Percentiles rank a stretch among this genome's conserved stretches.
Evolutionary conservation across 805 yeast genomes (phyloP).

Genomic region (Komagataella populi): DNA sequence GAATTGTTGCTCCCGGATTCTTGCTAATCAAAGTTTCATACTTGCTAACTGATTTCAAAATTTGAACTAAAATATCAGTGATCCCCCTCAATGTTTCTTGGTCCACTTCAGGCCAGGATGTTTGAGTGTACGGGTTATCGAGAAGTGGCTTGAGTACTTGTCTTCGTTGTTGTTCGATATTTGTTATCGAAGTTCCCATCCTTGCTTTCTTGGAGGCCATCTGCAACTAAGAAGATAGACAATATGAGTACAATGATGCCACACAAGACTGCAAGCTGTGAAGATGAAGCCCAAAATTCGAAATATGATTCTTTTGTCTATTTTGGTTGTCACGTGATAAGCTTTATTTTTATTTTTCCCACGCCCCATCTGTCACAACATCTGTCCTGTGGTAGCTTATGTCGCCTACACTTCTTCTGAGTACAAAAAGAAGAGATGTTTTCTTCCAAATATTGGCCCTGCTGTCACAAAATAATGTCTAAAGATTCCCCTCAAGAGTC

Average conservation of each 20-base stretch:
- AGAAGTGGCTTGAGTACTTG: conserved; percentile 53
- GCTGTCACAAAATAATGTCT: not conserved
- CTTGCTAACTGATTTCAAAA: conserved; percentile 14
- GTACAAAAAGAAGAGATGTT: not conserved
- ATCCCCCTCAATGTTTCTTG: conserved; percentile 17
- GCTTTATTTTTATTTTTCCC: not conserved
- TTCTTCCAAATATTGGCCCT: not conserved
- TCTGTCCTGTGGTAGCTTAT: not conserved
- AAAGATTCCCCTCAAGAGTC: not conserved
- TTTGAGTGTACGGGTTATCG: conserved; percentile 47
- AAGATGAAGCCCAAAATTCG: not conserved
- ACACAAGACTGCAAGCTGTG: not conserved
- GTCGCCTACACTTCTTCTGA: not conserved
- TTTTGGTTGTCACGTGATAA: not conserved
- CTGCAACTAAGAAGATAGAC: not conserved
- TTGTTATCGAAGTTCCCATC: conserved; percentile 24
- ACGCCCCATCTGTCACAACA: not conserved
- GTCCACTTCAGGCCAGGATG: conserved; percentile 25
- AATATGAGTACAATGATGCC: not conserved
- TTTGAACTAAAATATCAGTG: conserved; percentile 13
- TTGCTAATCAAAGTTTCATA: conserved; percentile 9
- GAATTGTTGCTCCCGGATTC: conserved; percentile 5
- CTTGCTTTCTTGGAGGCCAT: not conserved
- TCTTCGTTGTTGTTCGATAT: conserved; percentile 32
- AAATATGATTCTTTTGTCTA: too few relatives aligned